Base-by-base conservation (phyloP, 2,329 filamentous ascomycete genomes). In the Neonectria coccinea region DNA sequence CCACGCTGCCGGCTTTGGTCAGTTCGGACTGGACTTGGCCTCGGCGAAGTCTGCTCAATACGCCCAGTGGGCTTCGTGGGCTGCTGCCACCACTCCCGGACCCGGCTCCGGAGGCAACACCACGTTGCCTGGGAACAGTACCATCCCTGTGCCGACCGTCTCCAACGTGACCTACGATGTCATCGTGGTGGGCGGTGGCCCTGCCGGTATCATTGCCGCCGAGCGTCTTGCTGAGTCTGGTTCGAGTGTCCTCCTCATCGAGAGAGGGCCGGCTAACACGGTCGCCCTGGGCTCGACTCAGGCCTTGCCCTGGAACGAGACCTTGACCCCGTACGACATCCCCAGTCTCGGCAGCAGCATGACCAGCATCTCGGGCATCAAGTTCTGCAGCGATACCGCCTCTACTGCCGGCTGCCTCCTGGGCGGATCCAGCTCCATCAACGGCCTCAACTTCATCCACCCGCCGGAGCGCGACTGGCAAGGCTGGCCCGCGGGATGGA, bases 1-100 rank as follows among this genome's bases (percentile, higher is more conserved):
- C 65, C 82, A 84, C 50, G 75, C 76, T 5, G 77, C 75, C 18
- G 77, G 77, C 1, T 84, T 81, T 41, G 79, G 79, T 3, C 73
- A 75, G 48, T 81, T 78, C 45, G 74, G 72, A 4, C 72, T 79
- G 14, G 74, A 74, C 36, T 69, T 82, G 18, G 63, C 64, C n/a
- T 64, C 44, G 0, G 78, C 76, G 53, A 77, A 74, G 66, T 80
- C 78, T n/a, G 66, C 76, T 45, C 69, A 68, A 29, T 74, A 77
- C 12, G 58, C 67, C 0, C 52, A 66, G 16, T 75, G 73, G 67
- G 73, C 72, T 44, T 64, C 65, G 1, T 70, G 74, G 66, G 76
- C 75, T 1, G 63, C 74, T 25, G 68, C 68, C 14, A 56, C 69
- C 6, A 42, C 59, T 3, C 58, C 62, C 9, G 56, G 61, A 0